Conservation (phyloP, 164 flowering plant genomes). For the Akebia trifoliata region DNA sequence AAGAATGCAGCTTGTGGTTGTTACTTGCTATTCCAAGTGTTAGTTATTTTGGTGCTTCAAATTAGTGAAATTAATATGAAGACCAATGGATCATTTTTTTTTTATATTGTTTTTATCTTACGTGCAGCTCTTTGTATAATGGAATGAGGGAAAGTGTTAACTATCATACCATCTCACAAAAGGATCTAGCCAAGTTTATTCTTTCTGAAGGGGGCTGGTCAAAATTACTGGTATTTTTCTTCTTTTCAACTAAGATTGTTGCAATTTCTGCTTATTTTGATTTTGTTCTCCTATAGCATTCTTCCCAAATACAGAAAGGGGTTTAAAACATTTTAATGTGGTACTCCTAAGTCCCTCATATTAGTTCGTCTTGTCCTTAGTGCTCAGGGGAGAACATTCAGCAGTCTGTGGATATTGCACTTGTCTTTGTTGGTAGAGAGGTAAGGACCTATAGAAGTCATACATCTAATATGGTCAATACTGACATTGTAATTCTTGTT, state of each 20-base stretch:
- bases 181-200: slow-evolving; percentile 58
- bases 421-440: slow-evolving; percentile 73
- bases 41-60: background rate
- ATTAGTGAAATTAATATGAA: background rate
- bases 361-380: slow-evolving; percentile 38
- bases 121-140: slow-evolving; percentile 18
- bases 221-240: slow-evolving; percentile 50
- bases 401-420: slow-evolving; percentile 54
- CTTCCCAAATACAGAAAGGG: too few species aligned
- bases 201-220: slow-evolving; percentile 73
- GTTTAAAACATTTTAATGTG: too few species aligned
- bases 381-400: slow-evolving; percentile 41
- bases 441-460: slow-evolving; percentile 29
- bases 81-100: background rate
- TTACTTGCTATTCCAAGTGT: too few species aligned
- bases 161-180: slow-evolving; percentile 58
- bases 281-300: too few species aligned
- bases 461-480: background rate
- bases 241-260: slow-evolving; percentile 7
- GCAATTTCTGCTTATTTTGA: too few species aligned
- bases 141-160: slow-evolving; percentile 38
- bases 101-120: background rate
- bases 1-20: too few species aligned
- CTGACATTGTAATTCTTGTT: background rate
- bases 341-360: too few species aligned